These are phyloP conservation scores for Botrytis fragariae DNA, from an alignment of 2,329 filamentous ascomycete species.

Conservation along the genomic window DNA sequence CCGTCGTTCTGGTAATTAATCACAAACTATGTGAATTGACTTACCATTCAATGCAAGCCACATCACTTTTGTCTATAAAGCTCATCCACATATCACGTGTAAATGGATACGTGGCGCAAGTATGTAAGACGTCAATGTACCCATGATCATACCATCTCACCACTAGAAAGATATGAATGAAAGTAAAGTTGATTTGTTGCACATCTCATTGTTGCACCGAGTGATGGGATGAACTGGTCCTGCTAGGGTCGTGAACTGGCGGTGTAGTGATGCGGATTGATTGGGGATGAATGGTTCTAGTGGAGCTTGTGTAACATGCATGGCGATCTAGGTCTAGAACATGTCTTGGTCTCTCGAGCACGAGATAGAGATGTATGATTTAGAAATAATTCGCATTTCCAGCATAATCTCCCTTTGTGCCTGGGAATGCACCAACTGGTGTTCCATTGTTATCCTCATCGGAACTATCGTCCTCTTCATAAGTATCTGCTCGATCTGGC, in stretches of 20 bases:
- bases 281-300: background rate
- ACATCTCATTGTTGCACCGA: slow-evolving; percentile 21
- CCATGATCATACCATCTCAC: slow-evolving; percentile 14
- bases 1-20: background rate
- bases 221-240: slow-evolving; percentile 6
- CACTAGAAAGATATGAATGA: slow-evolving; percentile 8
- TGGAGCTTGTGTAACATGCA: slow-evolving; percentile 13
- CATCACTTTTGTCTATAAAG: background rate
- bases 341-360: background rate
- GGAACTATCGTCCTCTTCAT: slow-evolving; percentile 44
- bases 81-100: background rate
- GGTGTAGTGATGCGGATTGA: slow-evolving; percentile 12
- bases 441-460: slow-evolving; percentile 37
- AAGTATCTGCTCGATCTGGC: slow-evolving; percentile 47
- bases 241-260: background rate
- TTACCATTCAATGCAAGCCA: slow-evolving; percentile 15
- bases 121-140: slow-evolving; percentile 13
- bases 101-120: slow-evolving; percentile 14
- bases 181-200: slow-evolving; percentile 8
- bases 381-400: slow-evolving; percentile 35
- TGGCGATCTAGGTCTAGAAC: background rate
- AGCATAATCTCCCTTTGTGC: slow-evolving; percentile 44
- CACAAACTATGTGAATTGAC: background rate
- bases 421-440: slow-evolving; percentile 52
- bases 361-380: background rate